Evolutionary conservation across 2,329 filamentous ascomycete species (phyloP).

Genomic region (Elsinoe fawcettii): DNA sequence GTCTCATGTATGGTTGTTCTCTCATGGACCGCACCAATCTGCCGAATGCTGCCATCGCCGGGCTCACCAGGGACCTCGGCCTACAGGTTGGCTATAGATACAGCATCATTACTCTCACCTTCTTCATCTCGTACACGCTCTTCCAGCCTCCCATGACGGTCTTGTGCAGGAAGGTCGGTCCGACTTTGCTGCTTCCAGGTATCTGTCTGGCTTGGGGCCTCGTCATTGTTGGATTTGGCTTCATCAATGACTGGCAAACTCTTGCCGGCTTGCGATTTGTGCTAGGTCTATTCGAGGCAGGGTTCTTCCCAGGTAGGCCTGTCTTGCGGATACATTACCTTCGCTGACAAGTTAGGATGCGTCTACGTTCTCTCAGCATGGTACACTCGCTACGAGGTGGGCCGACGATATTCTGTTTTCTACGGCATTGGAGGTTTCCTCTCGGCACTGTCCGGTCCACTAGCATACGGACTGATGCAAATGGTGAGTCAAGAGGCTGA

Average conservation of each 20-base stretch:
- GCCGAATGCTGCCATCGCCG: slow-evolving; percentile 30
- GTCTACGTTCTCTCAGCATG: slow-evolving; percentile 52
- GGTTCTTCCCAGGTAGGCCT: slow-evolving; percentile 49
- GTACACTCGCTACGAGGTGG: slow-evolving; percentile 31
- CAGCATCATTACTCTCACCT: slow-evolving; percentile 53
- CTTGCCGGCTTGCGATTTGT: slow-evolving; percentile 51
- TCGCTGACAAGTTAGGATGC: slow-evolving; percentile 30
- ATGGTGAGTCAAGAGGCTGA: slow-evolving; percentile 18
- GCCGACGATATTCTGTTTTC: slow-evolving; percentile 39
- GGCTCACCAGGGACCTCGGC: slow-evolving; percentile 28
- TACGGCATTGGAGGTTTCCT: slow-evolving; percentile 44
- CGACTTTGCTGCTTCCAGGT: slow-evolving; percentile 27
- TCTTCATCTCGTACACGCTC: slow-evolving; percentile 65
- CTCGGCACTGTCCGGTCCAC: slow-evolving; percentile 42
- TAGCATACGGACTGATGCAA: slow-evolving; percentile 29
- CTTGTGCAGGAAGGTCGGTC: slow-evolving; percentile 57
- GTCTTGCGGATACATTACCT: background rate
- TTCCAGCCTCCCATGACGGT: slow-evolving; percentile 67
- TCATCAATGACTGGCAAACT: slow-evolving; percentile 45
- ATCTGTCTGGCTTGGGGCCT: slow-evolving; percentile 50
- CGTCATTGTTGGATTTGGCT: slow-evolving; percentile 58
- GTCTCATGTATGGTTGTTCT: slow-evolving; percentile 32
- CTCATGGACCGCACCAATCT: slow-evolving; percentile 29
- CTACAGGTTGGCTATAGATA: slow-evolving; percentile 27
- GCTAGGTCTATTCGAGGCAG: slow-evolving; percentile 56